These are phyloP conservation scores for Melaleuca quinquenervia DNA, from an alignment of 345 rosid species.

Conservation along the genomic window DNA sequence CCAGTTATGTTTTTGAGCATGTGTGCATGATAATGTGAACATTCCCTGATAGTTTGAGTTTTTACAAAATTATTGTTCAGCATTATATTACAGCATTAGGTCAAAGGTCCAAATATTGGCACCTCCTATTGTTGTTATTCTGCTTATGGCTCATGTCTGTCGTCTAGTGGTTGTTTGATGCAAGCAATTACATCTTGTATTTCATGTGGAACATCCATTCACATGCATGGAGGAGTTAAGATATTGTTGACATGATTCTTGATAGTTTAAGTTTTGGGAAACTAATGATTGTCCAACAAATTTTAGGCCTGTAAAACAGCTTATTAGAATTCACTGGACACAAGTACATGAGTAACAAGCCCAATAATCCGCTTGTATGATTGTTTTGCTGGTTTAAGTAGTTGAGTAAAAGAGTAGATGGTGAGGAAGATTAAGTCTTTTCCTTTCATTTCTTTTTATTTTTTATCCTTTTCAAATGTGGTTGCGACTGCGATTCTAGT, in stretches of 20 bases:
- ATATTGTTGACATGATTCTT: background rate
- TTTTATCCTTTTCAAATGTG: background rate
- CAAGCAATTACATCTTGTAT: background rate
- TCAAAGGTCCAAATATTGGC: background rate
- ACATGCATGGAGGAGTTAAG: background rate
- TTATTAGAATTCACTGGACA: background rate
- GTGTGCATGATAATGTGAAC: background rate
- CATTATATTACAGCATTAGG: background rate
- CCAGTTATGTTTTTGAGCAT: background rate
- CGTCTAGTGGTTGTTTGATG: background rate
- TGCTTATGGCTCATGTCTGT: background rate
- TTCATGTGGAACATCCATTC: background rate
- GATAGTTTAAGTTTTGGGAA: background rate
- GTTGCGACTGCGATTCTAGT: background rate
- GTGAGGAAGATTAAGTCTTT: background rate
- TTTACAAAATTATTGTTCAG: background rate
- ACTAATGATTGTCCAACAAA: background rate
- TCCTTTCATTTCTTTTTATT: background rate
- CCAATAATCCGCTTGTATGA: background rate
- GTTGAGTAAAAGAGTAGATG: background rate
- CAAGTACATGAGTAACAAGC: background rate
- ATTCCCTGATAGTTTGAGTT: background rate
- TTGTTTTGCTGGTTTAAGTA: background rate
- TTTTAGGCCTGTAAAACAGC: background rate
- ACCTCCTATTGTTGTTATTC: background rate